phyloP scores from a whole-genome alignment of 495 filamentous ascomycete species.

The Clavariopsis aquatica region DNA sequence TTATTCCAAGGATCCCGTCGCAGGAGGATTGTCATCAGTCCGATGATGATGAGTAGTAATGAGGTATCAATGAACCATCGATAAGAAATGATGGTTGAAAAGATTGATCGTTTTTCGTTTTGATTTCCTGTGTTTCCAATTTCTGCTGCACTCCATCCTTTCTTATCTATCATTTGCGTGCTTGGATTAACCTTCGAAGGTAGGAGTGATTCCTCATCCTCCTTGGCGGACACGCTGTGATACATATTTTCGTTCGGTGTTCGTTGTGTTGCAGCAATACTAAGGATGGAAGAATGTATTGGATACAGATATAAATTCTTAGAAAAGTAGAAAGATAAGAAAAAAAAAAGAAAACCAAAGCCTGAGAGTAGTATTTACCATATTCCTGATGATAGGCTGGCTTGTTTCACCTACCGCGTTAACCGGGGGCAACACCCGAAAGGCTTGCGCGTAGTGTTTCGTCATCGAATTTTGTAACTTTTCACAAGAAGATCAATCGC shows the following conservation, averaged over 20 bases:
- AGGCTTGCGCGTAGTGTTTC: not conserved
- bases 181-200: not conserved
- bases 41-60: slow-evolving; percentile 8
- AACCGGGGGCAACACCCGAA: not conserved
- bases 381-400: not conserved
- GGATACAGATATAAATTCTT: too few relatives aligned
- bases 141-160: not conserved
- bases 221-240: not conserved
- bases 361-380: not conserved
- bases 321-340: too few relatives aligned
- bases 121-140: not conserved
- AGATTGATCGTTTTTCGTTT: not conserved
- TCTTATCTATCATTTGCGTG: not conserved
- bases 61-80: slow-evolving; percentile 1
- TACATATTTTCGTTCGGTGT: not conserved
- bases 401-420: not conserved
- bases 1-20: not conserved
- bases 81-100: not conserved
- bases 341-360: not conserved
- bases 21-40: not conserved
- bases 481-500: not conserved
- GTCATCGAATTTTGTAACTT: not conserved
- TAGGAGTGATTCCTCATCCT: not conserved
- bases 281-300: too few relatives aligned
- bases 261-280: not conserved